Evolutionary conservation across 352 stramenopile genomes (phyloP).

Genomic region (Phytophthora pini): DNA sequence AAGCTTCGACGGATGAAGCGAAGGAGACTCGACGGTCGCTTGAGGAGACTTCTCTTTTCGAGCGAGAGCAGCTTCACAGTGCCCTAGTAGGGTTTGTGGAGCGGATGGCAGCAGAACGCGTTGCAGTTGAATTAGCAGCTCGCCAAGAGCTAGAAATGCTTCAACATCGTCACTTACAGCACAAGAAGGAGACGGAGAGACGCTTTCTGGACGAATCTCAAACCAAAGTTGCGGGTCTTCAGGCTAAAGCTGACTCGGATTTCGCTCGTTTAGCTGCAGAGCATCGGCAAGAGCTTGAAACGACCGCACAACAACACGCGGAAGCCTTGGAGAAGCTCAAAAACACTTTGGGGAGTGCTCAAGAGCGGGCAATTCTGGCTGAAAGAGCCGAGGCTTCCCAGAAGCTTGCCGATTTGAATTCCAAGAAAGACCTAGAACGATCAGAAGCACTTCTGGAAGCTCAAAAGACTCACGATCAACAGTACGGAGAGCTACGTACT

Average conservation of each 20-base stretch:
- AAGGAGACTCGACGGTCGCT: conserved; percentile 19
- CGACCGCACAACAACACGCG: conserved; percentile 24
- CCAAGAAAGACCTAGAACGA: conserved; percentile 52
- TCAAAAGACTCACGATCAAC: conserved; percentile 31
- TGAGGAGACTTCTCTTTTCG: conserved; percentile 33
- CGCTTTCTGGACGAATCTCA: conserved; percentile 28
- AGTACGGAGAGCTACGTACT: conserved; percentile 32
- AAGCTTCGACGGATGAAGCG: conserved; percentile 17
- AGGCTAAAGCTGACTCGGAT: conserved; percentile 30
- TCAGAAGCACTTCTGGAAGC: conserved; percentile 36
- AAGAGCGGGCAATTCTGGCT: conserved; percentile 41
- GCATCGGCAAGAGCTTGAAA: conserved; percentile 34
- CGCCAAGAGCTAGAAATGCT: conserved; percentile 22
- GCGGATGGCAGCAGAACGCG: conserved; percentile 7
- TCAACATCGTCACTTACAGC: conserved; percentile 3
- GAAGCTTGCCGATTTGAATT: conserved; percentile 34
- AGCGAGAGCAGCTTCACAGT: conserved; percentile 42
- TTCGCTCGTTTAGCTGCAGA: conserved; percentile 26
- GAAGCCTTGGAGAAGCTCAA: conserved; percentile 35
- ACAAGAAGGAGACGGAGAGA: conserved; percentile 20
- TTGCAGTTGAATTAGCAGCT: conserved; percentile 7
- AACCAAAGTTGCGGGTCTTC: conserved; percentile 14
- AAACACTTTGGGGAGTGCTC: conserved; percentile 24
- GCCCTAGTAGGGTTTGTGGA: conserved; percentile 20
- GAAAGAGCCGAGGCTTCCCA: conserved; percentile 43